phyloP scores from a whole-genome alignment of 768 basidiomycete genomes.

The Trametes maxima region DNA sequence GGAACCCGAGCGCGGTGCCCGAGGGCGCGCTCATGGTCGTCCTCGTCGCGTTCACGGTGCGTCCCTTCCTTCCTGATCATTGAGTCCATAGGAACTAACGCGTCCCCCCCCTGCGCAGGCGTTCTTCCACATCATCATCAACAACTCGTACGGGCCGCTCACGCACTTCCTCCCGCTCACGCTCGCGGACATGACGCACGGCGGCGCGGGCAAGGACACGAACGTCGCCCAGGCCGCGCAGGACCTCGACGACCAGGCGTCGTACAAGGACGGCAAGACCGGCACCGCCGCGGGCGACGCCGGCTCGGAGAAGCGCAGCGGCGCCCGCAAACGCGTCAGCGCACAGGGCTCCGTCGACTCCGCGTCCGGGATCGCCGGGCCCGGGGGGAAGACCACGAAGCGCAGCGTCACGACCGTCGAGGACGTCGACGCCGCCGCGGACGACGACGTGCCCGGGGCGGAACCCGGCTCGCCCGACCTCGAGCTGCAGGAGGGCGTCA shows the following conservation, averaged over 20 bases:
- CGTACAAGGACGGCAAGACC: constrained; percentile 5
- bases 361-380: background rate
- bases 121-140: constrained; percentile 73
- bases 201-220: constrained; percentile 10
- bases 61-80: no score
- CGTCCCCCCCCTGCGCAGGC: constrained; percentile 48
- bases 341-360: constrained; percentile 3
- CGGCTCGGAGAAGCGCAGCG: background rate
- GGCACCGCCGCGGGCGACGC: background rate
- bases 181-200: constrained; percentile 46
- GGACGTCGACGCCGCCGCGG: constrained; percentile 3
- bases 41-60: constrained; percentile 79
- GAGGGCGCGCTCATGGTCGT: constrained; percentile 86
- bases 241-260: constrained; percentile 24
- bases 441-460: background rate
- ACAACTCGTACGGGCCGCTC: constrained; percentile 81
- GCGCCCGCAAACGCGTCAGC: constrained; percentile 7
- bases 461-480: background rate
- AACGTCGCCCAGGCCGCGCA: constrained; percentile 25
- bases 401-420: background rate
- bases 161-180: constrained; percentile 74
- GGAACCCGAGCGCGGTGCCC: constrained; percentile 58
- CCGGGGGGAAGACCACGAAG: background rate
- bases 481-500: background rate
- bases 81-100: no score